Conservation (phyloP, 306 rosid genomes). For the Dryas drummondii region DNA sequence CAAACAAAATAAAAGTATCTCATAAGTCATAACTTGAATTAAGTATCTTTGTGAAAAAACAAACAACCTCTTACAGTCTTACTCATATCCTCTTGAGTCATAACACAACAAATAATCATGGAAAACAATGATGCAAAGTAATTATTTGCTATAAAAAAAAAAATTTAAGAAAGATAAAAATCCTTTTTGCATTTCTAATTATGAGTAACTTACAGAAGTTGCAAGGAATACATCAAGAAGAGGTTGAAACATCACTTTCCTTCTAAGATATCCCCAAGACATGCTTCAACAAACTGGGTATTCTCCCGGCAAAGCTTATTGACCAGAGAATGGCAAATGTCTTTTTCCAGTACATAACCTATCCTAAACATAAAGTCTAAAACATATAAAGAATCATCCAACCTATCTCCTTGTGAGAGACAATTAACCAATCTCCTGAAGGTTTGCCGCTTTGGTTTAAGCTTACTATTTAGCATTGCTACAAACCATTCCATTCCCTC, state of each 20-base stretch:
- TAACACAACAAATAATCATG: not conserved
- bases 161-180: not conserved
- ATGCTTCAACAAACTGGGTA: conserved; percentile 30
- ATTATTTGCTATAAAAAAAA: not conserved
- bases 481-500: conserved; percentile 62
- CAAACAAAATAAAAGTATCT: too few relatives aligned
- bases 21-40: too few relatives aligned
- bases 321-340: conserved; percentile 38
- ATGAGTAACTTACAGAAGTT: conserved; percentile 16
- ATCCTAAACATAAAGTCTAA: conserved; percentile 55
- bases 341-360: conserved; percentile 49
- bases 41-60: too few relatives aligned
- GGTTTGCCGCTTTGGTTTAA: conserved; percentile 46
- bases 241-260: conserved; percentile 26
- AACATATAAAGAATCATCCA: conserved; percentile 62
- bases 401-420: conserved; percentile 41
- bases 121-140: not conserved
- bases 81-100: not conserved
- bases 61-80: not conserved
- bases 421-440: conserved; percentile 48
- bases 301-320: conserved; percentile 35
- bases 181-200: conserved; percentile 14
- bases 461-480: conserved; percentile 44
- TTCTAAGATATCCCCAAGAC: conserved; percentile 43
- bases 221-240: conserved; percentile 23